Percentiles rank a stretch among this genome's conserved stretches.
These are phyloP conservation scores for Pleurotus eryngii DNA, from an alignment of 768 basidiomycete species.

Conservation along the genomic window DNA sequence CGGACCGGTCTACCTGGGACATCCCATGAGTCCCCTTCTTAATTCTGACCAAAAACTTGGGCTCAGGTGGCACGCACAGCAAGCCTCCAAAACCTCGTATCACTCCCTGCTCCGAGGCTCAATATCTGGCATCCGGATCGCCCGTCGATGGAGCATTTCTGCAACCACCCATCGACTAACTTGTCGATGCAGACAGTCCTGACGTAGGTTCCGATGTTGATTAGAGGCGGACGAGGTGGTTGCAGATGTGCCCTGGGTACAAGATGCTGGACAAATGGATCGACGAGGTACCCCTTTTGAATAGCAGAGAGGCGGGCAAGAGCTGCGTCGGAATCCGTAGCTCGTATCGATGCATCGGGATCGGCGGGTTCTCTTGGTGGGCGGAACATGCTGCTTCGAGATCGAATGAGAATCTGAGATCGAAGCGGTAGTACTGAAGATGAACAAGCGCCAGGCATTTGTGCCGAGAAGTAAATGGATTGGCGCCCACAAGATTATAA, in stretches of 20 bases:
- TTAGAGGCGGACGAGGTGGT: slow-evolving; percentile 75
- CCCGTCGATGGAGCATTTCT: slow-evolving; percentile 36
- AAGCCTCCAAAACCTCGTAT: slow-evolving; percentile 92
- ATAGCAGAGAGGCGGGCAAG: slow-evolving; percentile 85
- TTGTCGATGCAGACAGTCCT: slow-evolving; percentile 77
- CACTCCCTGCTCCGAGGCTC: slow-evolving; percentile 94
- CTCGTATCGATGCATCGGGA: slow-evolving; percentile 61
- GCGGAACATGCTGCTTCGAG: slow-evolving; percentile 17
- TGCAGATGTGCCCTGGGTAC: slow-evolving; percentile 64
- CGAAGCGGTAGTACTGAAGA: too few species aligned
- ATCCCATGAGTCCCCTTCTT: background rate
- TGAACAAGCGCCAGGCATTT: too few species aligned
- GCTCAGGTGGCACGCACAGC: slow-evolving; percentile 50
- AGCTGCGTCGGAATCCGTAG: slow-evolving; percentile 82
- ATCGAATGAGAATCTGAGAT: too few species aligned
- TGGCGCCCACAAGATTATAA: background rate
- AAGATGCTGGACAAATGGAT: slow-evolving; percentile 68
- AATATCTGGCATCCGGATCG: slow-evolving; percentile 73
- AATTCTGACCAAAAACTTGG: slow-evolving; percentile 4
- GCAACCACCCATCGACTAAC: slow-evolving; percentile 67
- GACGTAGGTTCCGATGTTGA: slow-evolving; percentile 93
- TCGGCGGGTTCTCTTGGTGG: slow-evolving; percentile 29
- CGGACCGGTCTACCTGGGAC: slow-evolving; percentile 51
- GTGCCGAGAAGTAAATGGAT: background rate
- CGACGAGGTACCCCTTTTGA: slow-evolving; percentile 72